Conservation (phyloP, 805 yeast genomes). For the Starmerella floricola region DNA sequence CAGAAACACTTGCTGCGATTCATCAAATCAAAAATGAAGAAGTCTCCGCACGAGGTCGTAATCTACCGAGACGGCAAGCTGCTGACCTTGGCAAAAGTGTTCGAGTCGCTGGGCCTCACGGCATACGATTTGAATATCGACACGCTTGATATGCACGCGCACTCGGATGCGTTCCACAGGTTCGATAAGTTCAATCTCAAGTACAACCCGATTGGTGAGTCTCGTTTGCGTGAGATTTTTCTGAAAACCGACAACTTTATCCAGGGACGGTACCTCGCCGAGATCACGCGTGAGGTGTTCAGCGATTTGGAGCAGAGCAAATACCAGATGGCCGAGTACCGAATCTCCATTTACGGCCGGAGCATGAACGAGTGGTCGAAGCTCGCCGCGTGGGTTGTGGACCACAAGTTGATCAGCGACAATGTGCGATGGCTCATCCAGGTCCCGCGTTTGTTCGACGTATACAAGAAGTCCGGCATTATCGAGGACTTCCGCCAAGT, state of each 20-base stretch:
- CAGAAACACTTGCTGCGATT: slow-evolving; percentile 91
- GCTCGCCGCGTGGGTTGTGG: slow-evolving; percentile 88
- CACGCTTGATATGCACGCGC: slow-evolving; percentile 98
- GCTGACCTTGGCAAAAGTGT: slow-evolving; percentile 77
- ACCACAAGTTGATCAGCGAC: slow-evolving; percentile 79
- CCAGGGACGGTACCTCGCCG: slow-evolving; percentile 80
- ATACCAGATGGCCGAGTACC: slow-evolving; percentile 93
- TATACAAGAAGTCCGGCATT: slow-evolving; percentile 65
- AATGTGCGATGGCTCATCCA: slow-evolving; percentile 96
- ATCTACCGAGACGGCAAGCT: slow-evolving; percentile 86
- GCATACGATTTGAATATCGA: slow-evolving; percentile 94
- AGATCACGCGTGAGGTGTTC: slow-evolving; percentile 83
- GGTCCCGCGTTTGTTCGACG: slow-evolving; percentile 83
- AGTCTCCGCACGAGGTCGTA: slow-evolving; percentile 75
- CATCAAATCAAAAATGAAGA: slow-evolving; percentile 87
- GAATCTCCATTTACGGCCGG: slow-evolving; percentile 91
- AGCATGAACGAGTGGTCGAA: slow-evolving; percentile 88
- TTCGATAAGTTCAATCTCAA: slow-evolving; percentile 95
- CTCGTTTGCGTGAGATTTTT: slow-evolving; percentile 90
- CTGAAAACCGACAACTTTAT: slow-evolving; percentile 90
- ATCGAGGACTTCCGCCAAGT: slow-evolving; percentile 66
- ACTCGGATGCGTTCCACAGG: slow-evolving; percentile 93
- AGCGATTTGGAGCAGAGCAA: slow-evolving; percentile 89
- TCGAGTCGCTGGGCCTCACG: slow-evolving; percentile 75
- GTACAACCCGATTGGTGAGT: slow-evolving; percentile 96